phyloP scores from a whole-genome alignment of 1,139 yeast species.

The Kurtzmaniella quercitrusa region DNA sequence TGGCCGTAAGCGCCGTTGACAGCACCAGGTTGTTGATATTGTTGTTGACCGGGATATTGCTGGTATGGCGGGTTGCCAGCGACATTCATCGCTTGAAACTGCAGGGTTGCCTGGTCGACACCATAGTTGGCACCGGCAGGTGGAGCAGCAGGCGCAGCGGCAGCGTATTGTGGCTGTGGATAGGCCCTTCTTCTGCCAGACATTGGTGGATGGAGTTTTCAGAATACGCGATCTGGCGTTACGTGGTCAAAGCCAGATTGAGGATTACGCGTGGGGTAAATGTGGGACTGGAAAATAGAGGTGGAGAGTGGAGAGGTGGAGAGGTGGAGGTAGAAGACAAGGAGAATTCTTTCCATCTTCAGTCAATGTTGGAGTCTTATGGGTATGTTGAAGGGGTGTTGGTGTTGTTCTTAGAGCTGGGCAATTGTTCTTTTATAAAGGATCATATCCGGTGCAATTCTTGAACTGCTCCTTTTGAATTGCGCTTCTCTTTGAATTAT shows the following conservation, averaged over 20 bases:
- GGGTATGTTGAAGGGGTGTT: too few relatives aligned
- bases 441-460: too few relatives aligned
- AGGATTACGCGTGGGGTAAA: not conserved
- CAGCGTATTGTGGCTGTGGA: slow-evolving; percentile 60
- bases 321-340: too few relatives aligned
- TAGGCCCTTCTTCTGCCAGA: slow-evolving; percentile 54
- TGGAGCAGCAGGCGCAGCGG: slow-evolving; percentile 26
- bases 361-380: too few relatives aligned
- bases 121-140: slow-evolving; percentile 14
- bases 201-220: slow-evolving; percentile 13
- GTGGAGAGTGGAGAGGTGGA: too few relatives aligned
- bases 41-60: slow-evolving; percentile 8
- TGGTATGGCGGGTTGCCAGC: slow-evolving; percentile 7
- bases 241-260: slow-evolving; percentile 3
- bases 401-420: too few relatives aligned
- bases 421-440: too few relatives aligned
- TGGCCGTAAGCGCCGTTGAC: slow-evolving; percentile 5
- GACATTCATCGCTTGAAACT: slow-evolving; percentile 38
- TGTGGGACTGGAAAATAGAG: not conserved
- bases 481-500: too few relatives aligned
- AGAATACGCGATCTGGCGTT: slow-evolving; percentile 1
- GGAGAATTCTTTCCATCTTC: too few relatives aligned
- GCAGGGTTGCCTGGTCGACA: slow-evolving; percentile 35
- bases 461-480: too few relatives aligned
- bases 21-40: slow-evolving; percentile 9